phyloP scores from a whole-genome alignment of 768 basidiomycete genomes.

The Tephrocybe sp. region DNA sequence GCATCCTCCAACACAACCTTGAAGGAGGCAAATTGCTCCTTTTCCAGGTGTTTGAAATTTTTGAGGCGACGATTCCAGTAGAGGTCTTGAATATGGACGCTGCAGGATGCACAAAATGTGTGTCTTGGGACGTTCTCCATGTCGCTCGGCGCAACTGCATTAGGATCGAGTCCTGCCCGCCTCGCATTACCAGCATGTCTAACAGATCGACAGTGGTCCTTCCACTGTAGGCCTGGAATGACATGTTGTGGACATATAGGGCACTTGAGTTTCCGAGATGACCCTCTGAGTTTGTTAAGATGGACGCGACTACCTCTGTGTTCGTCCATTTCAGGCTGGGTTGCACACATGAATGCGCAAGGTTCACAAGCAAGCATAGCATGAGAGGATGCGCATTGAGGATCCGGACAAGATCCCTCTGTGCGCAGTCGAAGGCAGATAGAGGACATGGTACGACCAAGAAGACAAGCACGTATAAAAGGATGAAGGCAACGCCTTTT shows the following conservation, averaged over 20 bases:
- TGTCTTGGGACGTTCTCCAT: constrained; percentile 11
- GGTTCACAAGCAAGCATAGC: constrained; percentile 18
- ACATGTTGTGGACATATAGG: constrained; percentile 9
- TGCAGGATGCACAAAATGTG: constrained; percentile 28
- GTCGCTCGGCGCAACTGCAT: constrained; percentile 28
- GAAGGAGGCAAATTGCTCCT: constrained; percentile 36
- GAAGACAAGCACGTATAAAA: no score
- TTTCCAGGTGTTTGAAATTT: constrained; percentile 29
- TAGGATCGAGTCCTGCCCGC: not conserved
- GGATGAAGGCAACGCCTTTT: no score
- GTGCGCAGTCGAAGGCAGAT: constrained; percentile 17
- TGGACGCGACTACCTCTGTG: constrained; percentile 12
- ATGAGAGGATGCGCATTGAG: constrained; percentile 12
- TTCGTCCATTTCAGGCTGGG: constrained; percentile 10
- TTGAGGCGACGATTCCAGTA: constrained; percentile 33
- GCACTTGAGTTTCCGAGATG: constrained; percentile 8
- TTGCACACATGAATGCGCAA: constrained; percentile 19
- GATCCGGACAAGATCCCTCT: constrained; percentile 16
- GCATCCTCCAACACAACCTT: constrained; percentile 46
- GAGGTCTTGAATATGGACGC: constrained; percentile 15
- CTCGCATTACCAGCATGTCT: constrained; percentile 5
- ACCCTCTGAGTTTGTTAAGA: constrained; percentile 14
- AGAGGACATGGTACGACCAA: not conserved
- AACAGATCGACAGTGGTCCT: constrained; percentile 1
- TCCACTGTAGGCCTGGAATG: constrained; percentile 8